Conservation (phyloP, 208 protist genomes). For the Leishmania tropica region DNA sequence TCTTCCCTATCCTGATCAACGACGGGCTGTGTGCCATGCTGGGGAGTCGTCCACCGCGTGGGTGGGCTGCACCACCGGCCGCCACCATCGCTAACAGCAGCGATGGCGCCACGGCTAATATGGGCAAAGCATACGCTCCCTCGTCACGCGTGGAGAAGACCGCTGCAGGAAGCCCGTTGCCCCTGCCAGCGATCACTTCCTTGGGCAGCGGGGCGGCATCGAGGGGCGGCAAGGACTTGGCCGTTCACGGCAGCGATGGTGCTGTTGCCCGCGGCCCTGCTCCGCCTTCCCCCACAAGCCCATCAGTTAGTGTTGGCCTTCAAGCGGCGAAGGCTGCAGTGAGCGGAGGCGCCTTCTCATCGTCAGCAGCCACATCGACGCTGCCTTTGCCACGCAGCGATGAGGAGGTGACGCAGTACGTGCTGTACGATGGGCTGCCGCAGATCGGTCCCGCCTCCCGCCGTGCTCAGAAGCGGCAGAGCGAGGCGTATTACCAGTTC, state of each 20-base stretch:
- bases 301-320: not conserved
- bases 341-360: not conserved
- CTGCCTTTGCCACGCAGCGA: slow-evolving; percentile 7
- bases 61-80: not conserved
- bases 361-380: not conserved
- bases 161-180: not conserved
- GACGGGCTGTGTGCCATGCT: not conserved
- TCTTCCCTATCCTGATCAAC: too few relatives aligned
- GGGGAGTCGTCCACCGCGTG: not conserved
- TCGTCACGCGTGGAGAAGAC: not conserved
- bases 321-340: not conserved
- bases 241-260: not conserved
- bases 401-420: slow-evolving; percentile 33
- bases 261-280: not conserved
- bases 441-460: slow-evolving; percentile 5
- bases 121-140: not conserved
- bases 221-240: not conserved
- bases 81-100: not conserved
- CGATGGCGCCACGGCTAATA: not conserved
- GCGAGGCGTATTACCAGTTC: slow-evolving; percentile 57
- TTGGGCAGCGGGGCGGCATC: not conserved
- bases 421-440: slow-evolving; percentile 51
- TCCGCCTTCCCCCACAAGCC: not conserved
- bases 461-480: slow-evolving; percentile 40
- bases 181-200: not conserved